Conservation (phyloP, 352 stramenopile species). For the Pythium sukuiense region DNA sequence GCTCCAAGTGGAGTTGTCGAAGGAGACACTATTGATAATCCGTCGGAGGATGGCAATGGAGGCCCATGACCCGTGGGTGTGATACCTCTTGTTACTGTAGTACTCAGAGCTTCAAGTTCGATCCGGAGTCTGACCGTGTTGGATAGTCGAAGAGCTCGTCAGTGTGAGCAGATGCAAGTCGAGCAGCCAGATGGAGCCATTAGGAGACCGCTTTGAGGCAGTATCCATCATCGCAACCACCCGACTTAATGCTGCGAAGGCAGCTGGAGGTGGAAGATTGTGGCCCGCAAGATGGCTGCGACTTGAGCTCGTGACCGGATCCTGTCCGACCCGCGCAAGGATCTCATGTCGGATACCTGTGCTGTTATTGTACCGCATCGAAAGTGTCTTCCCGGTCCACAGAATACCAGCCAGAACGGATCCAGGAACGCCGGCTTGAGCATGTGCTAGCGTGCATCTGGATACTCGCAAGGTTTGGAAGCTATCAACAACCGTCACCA, state of each 20-base stretch:
- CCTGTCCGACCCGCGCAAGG: background rate
- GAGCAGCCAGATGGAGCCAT: background rate
- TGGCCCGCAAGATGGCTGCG: background rate
- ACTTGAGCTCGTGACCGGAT: background rate
- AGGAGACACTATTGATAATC: too few relatives aligned
- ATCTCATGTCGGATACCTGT: background rate
- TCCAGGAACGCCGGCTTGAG: background rate
- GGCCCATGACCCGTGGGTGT: too few relatives aligned
- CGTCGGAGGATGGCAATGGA: too few relatives aligned
- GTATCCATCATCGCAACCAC: background rate
- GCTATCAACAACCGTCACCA: too few relatives aligned
- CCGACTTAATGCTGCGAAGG: background rate
- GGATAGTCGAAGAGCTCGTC: background rate
- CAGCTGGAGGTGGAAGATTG: background rate
- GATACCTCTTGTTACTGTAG: background rate
- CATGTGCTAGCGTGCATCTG: background rate
- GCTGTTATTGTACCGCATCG: background rate
- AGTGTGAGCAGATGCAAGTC: background rate
- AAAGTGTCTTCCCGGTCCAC: background rate
- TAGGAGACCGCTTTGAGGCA: background rate
- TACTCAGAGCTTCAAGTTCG: background rate
- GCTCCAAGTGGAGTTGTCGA: too few relatives aligned
- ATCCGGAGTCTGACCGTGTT: background rate
- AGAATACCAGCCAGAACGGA: background rate
- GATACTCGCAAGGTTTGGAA: background rate